Evolutionary conservation across 495 filamentous ascomycete genomes (phyloP).

Genomic region (Penicillium canariense): DNA sequence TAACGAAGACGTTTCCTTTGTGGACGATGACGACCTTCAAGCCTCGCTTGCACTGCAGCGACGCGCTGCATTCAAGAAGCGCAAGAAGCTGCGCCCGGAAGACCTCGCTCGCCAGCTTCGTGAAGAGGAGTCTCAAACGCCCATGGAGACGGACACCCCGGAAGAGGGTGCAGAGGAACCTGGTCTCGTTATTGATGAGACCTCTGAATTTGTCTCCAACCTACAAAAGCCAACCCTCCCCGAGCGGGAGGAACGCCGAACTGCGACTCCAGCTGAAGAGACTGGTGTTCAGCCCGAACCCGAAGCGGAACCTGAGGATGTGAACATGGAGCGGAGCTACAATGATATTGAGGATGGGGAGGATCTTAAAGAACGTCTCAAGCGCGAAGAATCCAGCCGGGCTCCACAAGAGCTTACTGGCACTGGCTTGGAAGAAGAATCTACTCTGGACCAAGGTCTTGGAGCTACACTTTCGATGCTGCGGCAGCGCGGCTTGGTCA

Average conservation of each 20-base stretch:
- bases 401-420: slow-evolving; percentile 53
- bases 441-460: slow-evolving; percentile 70
- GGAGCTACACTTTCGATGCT: slow-evolving; percentile 80
- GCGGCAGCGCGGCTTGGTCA: slow-evolving; percentile 76
- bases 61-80: slow-evolving; percentile 80
- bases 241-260: slow-evolving; percentile 52
- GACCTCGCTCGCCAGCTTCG: slow-evolving; percentile 81
- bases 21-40: slow-evolving; percentile 92
- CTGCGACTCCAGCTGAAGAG: slow-evolving; percentile 44
- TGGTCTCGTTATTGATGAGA: slow-evolving; percentile 89
- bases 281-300: slow-evolving; percentile 47
- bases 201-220: slow-evolving; percentile 88
- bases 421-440: slow-evolving; percentile 83
- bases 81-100: slow-evolving; percentile 76
- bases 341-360: slow-evolving; percentile 57
- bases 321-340: slow-evolving; percentile 61
- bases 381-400: slow-evolving; percentile 48
- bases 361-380: slow-evolving; percentile 46
- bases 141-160: slow-evolving; percentile 47
- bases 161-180: slow-evolving; percentile 56
- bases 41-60: slow-evolving; percentile 77
- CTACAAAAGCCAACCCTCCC: slow-evolving; percentile 66
- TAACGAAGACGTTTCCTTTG: slow-evolving; percentile 65
- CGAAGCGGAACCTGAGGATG: slow-evolving; percentile 52
- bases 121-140: slow-evolving; percentile 64